These are phyloP conservation scores for Trypanosoma grayi DNA, from an alignment of 208 protist genomes.

Conservation along the genomic window DNA sequence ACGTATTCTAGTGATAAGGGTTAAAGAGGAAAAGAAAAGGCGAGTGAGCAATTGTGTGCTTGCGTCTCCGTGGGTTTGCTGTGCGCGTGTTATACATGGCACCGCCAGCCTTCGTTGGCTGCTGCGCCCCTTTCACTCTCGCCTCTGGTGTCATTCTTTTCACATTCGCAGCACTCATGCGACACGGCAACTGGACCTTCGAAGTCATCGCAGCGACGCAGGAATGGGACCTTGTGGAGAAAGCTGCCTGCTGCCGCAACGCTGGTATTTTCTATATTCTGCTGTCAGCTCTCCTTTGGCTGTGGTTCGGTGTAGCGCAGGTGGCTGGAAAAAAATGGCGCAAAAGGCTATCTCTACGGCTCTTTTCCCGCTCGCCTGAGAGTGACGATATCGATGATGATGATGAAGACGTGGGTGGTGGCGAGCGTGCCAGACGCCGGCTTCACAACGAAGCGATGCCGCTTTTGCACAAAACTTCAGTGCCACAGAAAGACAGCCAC, in stretches of 20 bases:
- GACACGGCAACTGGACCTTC: conserved; percentile 62
- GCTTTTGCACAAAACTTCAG: too few species aligned
- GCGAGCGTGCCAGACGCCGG: not conserved
- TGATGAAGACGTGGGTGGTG: not conserved
- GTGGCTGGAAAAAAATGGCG: not conserved
- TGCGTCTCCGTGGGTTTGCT: too few species aligned
- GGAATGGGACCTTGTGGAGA: conserved; percentile 50
- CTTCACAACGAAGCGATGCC: not conserved
- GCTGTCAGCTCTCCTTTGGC: conserved; percentile 32
- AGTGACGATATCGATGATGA: not conserved
- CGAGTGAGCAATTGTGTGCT: too few species aligned
- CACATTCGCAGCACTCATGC: conserved; percentile 19
- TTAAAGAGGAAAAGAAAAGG: too few species aligned
- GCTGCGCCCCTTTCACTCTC: conserved; percentile 42
- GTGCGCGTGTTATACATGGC: not conserved
- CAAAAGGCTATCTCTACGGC: too few species aligned
- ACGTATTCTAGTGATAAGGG: too few species aligned
- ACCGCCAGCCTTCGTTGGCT: not conserved
- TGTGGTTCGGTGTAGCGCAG: conserved; percentile 1
- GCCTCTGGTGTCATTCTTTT: conserved; percentile 39
- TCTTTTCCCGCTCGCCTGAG: not conserved
- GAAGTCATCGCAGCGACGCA: conserved; percentile 53
- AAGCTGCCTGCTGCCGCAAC: conserved; percentile 43
- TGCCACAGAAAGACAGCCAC: too few species aligned
- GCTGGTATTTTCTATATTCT: conserved; percentile 55